Evolutionary conservation across 805 yeast species (phyloP), one percentile per base, ranked within the genome.

Genomic region (Limtongia smithiae): DNA sequence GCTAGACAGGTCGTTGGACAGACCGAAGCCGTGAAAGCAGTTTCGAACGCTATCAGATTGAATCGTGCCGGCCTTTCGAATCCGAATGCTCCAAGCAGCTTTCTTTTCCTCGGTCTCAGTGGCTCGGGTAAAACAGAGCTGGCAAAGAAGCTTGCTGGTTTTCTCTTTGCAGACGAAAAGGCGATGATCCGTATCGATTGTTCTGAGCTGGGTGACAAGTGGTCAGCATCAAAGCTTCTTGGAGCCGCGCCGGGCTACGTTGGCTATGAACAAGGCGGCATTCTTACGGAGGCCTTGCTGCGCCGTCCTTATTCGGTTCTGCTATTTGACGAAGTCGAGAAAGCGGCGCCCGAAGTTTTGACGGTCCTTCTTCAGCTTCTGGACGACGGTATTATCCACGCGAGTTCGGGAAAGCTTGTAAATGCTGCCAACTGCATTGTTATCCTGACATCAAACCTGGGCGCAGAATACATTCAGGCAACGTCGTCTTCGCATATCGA

Each of bases 51-150:
- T 4, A 86, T 93, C 47, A 80, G 98, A 69, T 76, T 93, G 61
- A 81, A 87, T 15, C 80, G 98, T 67, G 90, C 97, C 9, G 98
- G 98, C 18, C 76, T 93, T 57, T 85, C 96, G 21, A 93, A 93
- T 68, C 98, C 98, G 46, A 79, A 89, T 68, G 96, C 94, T 59
- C 98, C 98, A 4, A 50, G 58, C 45, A 86, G 96, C 12, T 93
- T 93, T 78, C 65, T 93, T 64, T 93, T 93, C 77, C 73, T 94
- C 54, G 98, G 98, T 52, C 78, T 91, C 52, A 86, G 96, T 2
- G 98, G 98, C 62, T 88, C 96, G 5, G 98, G 98, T 79, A 93
- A 93, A 76, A 93, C 98, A 7, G 97, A 93, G 69, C 76, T 93
- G 60, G 97, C 98, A 21, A 93, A 93, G 79, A 93, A 90, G 63